Base-by-base conservation (phyloP, 163 green algal genomes). In the Smithsoniella earleae region DNA sequence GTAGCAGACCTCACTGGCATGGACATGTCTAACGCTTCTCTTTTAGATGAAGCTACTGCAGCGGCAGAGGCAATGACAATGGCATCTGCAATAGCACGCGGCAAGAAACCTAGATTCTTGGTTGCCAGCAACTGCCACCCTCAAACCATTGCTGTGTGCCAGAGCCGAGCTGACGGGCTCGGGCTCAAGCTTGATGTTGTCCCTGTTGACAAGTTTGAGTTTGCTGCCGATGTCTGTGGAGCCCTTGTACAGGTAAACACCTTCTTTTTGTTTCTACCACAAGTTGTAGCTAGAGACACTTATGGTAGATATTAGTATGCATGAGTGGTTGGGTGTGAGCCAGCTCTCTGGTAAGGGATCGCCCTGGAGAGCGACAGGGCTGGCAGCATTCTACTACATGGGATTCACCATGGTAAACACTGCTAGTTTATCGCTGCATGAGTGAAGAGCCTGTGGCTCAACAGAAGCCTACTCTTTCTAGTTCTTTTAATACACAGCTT, bases 11-110 rank as follows among this genome's bases (percentile, higher is more conserved):
- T 99, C 38, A 99, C 95, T 0, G 92, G 83, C 52, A 96, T 99
- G 90, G 44, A 84, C 73, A 91, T 99, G 79, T 84, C 84, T 76
- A 98, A 98, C 80, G 84, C 89, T 5, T 96, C 87, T 2, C 87
- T 99, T 73, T 83, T 99, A 77, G 95, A 99, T 66, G 95, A 99
- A 85, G 92, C 87, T 27, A 98, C 95, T 18, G 95, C 95, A 2
- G 94, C 94, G 2, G 95, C 95, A 0, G 95, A 99, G 83, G 95
- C 91, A 36, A 98, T 99, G 95, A 96, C 91, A 74, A 98, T 99
- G 95, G 92, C 91, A 85, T 84, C 43, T 46, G 95, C 91, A 3
- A 78, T 97, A 34, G 85, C 89, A 0, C 86, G 90, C 22, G 90
- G 93, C 72, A 99, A 99, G 90, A 98, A 97, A 90, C 84, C 86